These are phyloP conservation scores for Vanilla planifolia DNA, from an alignment of 106 monocot genomes.

Conservation along the genomic window DNA sequence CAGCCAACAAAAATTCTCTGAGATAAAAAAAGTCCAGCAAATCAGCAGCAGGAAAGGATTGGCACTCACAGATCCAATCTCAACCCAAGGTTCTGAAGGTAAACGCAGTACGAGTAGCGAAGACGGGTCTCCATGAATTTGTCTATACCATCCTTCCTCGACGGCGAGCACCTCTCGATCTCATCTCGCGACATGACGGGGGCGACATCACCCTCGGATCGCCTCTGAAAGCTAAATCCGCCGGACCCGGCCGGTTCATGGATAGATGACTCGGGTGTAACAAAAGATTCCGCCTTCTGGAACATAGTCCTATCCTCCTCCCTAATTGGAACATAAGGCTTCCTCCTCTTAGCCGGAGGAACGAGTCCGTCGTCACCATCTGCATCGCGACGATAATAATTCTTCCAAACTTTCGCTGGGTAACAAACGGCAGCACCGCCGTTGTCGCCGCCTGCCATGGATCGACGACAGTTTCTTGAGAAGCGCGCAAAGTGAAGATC, in stretches of 20 bases:
- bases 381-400: neutral
- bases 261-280: constrained; percentile 3
- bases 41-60: neutral
- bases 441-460: neutral
- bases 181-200: constrained; percentile 72
- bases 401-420: neutral
- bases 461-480: neutral
- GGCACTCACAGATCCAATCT: constrained; percentile 57
- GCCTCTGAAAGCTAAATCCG: neutral
- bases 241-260: neutral
- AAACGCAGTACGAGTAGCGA: constrained; percentile 74
- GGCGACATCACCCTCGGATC: constrained; percentile 9
- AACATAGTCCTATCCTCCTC: neutral
- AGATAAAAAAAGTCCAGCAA: neutral
- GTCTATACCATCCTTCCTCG: constrained; percentile 88
- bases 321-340: constrained; percentile 6
- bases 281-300: neutral
- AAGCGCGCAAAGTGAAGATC: neutral
- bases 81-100: constrained; percentile 64
- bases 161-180: constrained; percentile 85
- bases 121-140: constrained; percentile 43
- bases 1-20: neutral
- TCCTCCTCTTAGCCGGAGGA: constrained; percentile 9
- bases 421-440: neutral
- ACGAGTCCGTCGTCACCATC: neutral